Evolutionary conservation across 805 yeast genomes (phyloP), one percentile per base, ranked within the genome.

Genomic region (Metschnikowia shivogae): DNA sequence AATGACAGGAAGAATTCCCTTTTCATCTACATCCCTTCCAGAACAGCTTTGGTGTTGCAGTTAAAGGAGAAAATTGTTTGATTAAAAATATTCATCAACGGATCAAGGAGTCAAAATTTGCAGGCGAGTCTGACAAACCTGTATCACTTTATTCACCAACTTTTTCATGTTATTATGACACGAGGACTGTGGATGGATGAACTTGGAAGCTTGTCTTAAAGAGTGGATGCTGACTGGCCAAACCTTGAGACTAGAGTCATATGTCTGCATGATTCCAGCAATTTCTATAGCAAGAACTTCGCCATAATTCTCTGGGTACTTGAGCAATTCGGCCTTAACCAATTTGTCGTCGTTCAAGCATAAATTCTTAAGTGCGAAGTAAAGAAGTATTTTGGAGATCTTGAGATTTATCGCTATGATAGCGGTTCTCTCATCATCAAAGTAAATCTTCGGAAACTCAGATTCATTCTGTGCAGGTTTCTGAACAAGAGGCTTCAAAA

Each of bases 11-110:
- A 70, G 22, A 87, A 92, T 64, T 85, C 80, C 47, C 53, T 92
- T 40, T 89, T 88, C 64, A 85, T 89, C 8, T 81, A 81, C 54
- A 74, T 89, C 54, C 98, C 98, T n/a, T 73, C 76, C 34, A 81
- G 98, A 65, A 65, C 73, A 8, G 76, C 70, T 0, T 55, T 72
- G 35, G 74, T 72, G 29, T 62, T 72, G 46, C 69, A 65, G 52
- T 51, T 65, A 38, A 60, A 59, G 43, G 64, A 61, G 4, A 64
- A 64, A 49, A 49, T 64, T 13, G 19, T 31, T 22, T 39, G 13
- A 24, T 8, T 20, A 38, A 12, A 13, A 24, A 19, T 14, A 11
- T 22, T 22, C 26, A 22, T 22, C 26, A 7, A 22, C 8, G 22
- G 9, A 20, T 31, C 27, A 39, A 22, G 44, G 36, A 10, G 39